Conservation (phyloP, 2,329 filamentous ascomycete species). For the Trichoderma citrinoviride region DNA sequence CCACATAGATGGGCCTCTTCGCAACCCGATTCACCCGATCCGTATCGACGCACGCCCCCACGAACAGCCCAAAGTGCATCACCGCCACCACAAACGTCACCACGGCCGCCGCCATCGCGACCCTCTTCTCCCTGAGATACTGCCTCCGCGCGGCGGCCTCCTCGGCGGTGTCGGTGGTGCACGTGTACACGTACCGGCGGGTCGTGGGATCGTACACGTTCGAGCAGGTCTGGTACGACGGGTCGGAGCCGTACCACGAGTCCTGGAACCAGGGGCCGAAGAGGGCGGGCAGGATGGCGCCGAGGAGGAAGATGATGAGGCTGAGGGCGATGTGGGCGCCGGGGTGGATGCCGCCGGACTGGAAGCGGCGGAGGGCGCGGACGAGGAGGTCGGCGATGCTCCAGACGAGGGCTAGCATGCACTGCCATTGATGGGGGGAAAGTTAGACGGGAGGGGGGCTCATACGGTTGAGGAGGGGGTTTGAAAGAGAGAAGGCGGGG, state of each 20-base stretch:
- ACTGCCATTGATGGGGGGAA: no score
- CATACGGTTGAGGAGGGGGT: not conserved
- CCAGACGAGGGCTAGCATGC: conserved; percentile 39
- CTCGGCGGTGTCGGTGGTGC: no score
- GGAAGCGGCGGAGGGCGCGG: conserved; percentile 33
- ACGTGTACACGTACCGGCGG: not conserved
- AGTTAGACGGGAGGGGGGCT: no score
- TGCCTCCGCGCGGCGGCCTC: not conserved
- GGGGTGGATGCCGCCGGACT: conserved; percentile 43
- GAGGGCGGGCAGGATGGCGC: conserved; percentile 30
- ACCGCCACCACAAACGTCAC: conserved; percentile 12
- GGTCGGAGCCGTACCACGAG: conserved; percentile 1
- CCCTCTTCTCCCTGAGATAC: conserved; percentile 18
- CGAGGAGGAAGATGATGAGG: conserved; percentile 42
- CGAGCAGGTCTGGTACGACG: not conserved
- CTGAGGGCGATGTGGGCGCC: conserved; percentile 44
- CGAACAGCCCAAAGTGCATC: conserved; percentile 40
- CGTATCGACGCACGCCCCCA: conserved; percentile 43
- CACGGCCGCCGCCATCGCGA: conserved; percentile 26
- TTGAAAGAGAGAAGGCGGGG: not conserved
- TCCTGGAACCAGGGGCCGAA: conserved; percentile 23
- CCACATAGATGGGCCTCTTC: conserved; percentile 28
- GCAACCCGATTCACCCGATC: conserved; percentile 30
- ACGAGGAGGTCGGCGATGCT: conserved; percentile 40
- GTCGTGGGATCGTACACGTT: not conserved